Conservation (phyloP, 2,329 filamentous ascomycete genomes). For the Berkeleyomyces basicola region DNA sequence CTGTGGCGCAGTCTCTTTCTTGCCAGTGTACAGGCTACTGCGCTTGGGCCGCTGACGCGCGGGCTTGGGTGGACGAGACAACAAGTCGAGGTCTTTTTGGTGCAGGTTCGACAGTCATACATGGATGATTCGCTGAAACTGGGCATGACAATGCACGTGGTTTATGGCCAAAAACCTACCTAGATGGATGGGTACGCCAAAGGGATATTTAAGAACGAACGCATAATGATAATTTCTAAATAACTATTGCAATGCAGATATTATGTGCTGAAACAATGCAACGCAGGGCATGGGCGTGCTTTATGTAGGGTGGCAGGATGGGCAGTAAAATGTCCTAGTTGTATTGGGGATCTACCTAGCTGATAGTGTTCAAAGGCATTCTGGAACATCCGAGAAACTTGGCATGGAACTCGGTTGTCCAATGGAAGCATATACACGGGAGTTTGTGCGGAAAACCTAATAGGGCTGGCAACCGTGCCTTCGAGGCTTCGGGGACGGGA, state of each 20-base stretch:
- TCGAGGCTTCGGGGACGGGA: too few relatives aligned
- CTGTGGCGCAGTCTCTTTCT: slow-evolving; percentile 35
- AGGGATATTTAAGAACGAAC: neutral
- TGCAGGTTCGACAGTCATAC: slow-evolving; percentile 32
- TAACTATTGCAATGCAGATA: neutral
- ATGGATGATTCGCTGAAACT: slow-evolving; percentile 27
- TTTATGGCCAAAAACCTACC: slow-evolving; percentile 36
- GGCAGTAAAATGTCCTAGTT: too few relatives aligned
- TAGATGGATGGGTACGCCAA: neutral
- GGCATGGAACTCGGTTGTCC: too few relatives aligned
- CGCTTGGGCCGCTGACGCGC: slow-evolving; percentile 34
- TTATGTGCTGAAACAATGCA: too few relatives aligned
- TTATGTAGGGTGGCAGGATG: too few relatives aligned
- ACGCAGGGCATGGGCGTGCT: too few relatives aligned
- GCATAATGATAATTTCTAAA: neutral
- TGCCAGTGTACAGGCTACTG: slow-evolving; percentile 34
- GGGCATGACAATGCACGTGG: slow-evolving; percentile 40
- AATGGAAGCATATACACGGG: too few relatives aligned
- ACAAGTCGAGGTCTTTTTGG: slow-evolving; percentile 32
- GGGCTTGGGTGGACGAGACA: slow-evolving; percentile 31
- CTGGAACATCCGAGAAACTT: too few relatives aligned
- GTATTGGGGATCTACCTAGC: too few relatives aligned
- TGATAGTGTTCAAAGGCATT: too few relatives aligned
- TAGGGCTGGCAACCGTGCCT: too few relatives aligned
- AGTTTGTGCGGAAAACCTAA: too few relatives aligned